Percentiles rank a stretch among this genome's conserved stretches.
These are phyloP conservation scores for Sordariomycetes sp. DNA, from an alignment of 2,329 filamentous ascomycete species.

Conservation along the genomic window DNA sequence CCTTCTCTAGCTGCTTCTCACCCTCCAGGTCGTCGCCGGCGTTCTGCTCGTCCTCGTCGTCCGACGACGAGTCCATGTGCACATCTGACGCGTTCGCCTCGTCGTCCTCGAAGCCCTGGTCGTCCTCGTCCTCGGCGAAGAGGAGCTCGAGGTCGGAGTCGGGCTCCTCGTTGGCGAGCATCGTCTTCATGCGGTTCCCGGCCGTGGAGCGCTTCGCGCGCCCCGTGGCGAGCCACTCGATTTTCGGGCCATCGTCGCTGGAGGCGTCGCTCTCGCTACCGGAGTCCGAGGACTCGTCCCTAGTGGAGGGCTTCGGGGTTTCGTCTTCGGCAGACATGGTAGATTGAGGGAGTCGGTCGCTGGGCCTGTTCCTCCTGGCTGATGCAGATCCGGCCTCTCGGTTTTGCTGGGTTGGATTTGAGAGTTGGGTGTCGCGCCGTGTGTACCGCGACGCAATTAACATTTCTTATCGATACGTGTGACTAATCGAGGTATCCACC, in stretches of 20 bases:
- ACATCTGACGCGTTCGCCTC: slow-evolving; percentile 60
- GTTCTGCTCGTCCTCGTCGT: slow-evolving; percentile 61
- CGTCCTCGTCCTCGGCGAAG: slow-evolving; percentile 62
- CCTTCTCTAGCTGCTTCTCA: slow-evolving; percentile 72
- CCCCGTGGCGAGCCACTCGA: slow-evolving; percentile 61
- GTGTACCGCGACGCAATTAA: not conserved
- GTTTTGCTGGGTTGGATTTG: not conserved
- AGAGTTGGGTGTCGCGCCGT: not conserved
- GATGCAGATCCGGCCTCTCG: not conserved
- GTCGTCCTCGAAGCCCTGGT: slow-evolving; percentile 56
- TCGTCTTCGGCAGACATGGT: slow-evolving; percentile 2
- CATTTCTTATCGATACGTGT: not conserved
- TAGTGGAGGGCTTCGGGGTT: not conserved
- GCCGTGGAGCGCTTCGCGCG: slow-evolving; percentile 69
- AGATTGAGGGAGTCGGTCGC: not conserved
- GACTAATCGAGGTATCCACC: not conserved
- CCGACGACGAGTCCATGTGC: slow-evolving; percentile 74
- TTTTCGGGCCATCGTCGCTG: slow-evolving; percentile 15
- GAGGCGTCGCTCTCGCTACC: slow-evolving; percentile 21
- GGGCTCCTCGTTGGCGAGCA: slow-evolving; percentile 62
- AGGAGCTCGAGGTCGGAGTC: slow-evolving; percentile 58
- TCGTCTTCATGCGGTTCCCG: slow-evolving; percentile 68
- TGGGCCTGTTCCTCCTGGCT: not conserved
- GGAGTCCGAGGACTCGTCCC: not conserved
- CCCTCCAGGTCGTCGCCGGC: slow-evolving; percentile 62